Conservation (phyloP, 805 yeast species). For the Saccharomycopsis malanga region DNA sequence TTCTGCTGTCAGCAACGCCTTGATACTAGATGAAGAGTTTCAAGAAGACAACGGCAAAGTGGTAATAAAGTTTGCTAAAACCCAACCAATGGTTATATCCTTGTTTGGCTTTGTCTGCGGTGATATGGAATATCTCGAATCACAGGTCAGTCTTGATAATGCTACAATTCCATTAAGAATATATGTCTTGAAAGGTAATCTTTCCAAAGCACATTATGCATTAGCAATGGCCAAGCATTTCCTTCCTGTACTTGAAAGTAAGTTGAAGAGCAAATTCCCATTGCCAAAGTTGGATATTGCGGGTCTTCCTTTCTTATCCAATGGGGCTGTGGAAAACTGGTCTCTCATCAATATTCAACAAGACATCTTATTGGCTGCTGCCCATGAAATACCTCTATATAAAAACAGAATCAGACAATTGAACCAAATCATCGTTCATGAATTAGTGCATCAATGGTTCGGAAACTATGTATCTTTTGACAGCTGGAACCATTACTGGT, state of each 20-base stretch:
- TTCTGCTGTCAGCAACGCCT: conserved; percentile 46
- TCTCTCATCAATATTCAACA: conserved; percentile 57
- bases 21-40: conserved; percentile 28
- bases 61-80: conserved; percentile 39
- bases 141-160: conserved; percentile 26
- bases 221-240: conserved; percentile 40
- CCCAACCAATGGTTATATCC: conserved; percentile 57
- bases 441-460: conserved; percentile 73
- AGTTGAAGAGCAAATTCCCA: conserved; percentile 45
- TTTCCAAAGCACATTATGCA: conserved; percentile 39
- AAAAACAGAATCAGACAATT: conserved; percentile 26
- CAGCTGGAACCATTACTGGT: conserved; percentile 63
- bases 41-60: conserved; percentile 27
- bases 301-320: conserved; percentile 62
- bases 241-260: conserved; percentile 41
- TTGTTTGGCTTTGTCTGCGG: conserved; percentile 66
- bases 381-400: conserved; percentile 22
- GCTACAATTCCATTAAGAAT: conserved; percentile 41
- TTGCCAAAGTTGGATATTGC: conserved; percentile 59
- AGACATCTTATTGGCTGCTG: conserved; percentile 34
- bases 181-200: conserved; percentile 48
- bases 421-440: conserved; percentile 59
- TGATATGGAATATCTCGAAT: conserved; percentile 49
- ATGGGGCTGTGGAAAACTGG: conserved; percentile 80
- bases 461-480: conserved; percentile 65